Evolutionary conservation across 2,329 filamentous ascomycete genomes (phyloP).

Genomic region (Coniochaeta hoffmannii): DNA sequence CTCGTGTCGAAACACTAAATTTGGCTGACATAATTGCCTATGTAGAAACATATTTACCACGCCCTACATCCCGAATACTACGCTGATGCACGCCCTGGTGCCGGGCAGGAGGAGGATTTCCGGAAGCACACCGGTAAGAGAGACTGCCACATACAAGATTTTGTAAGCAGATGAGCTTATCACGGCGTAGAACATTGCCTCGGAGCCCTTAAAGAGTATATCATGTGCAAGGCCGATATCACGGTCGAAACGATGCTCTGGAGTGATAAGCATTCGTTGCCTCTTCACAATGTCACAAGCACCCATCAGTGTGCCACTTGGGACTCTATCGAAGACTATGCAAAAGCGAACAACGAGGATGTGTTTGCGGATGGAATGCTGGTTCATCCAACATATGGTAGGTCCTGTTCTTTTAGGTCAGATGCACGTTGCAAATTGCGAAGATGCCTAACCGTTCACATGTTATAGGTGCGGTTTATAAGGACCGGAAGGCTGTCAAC

Average conservation of each 20-base stretch:
- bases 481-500: background rate
- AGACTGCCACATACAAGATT: background rate
- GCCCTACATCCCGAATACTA: slow-evolving; percentile 1
- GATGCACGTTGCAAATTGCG: no score
- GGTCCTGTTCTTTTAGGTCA: background rate
- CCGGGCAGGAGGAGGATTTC: background rate
- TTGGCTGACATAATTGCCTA: background rate
- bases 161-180: background rate
- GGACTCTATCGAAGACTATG: slow-evolving; percentile 5
- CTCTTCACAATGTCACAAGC: slow-evolving; percentile 6
- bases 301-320: slow-evolving; percentile 4
- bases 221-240: slow-evolving; percentile 5
- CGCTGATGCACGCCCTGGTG: background rate
- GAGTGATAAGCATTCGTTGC: background rate
- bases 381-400: slow-evolving; percentile 2
- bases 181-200: slow-evolving; percentile 4
- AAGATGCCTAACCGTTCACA: background rate
- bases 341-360: slow-evolving; percentile 4
- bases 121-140: background rate
- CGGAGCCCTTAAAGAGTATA: slow-evolving; percentile 3
- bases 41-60: slow-evolving; percentile 3
- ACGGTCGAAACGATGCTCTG: slow-evolving; percentile 5
- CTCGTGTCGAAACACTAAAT: background rate
- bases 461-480: background rate
- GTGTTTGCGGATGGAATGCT: slow-evolving; percentile 3